These are phyloP conservation scores for Daldinia grandis DNA, from an alignment of 495 filamentous ascomycete genomes.

Conservation along the genomic window DNA sequence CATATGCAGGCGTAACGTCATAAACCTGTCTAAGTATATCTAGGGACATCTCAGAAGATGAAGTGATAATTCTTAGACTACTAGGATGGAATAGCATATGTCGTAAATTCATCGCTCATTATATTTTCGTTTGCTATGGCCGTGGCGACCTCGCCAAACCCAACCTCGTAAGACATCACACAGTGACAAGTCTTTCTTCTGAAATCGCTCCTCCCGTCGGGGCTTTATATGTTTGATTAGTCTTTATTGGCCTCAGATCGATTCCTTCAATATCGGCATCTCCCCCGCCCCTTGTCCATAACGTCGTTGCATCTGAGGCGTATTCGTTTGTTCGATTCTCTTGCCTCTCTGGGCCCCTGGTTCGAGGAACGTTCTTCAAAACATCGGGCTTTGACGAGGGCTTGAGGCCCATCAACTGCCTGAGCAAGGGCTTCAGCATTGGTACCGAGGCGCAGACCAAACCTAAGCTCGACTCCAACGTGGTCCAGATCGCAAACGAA, in stretches of 20 bases:
- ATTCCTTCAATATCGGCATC: slow-evolving; percentile 25
- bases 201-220: slow-evolving; percentile 11
- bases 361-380: slow-evolving; percentile 32
- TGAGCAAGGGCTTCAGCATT: slow-evolving; percentile 37
- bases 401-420: slow-evolving; percentile 38
- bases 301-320: slow-evolving; percentile 31
- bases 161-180: slow-evolving; percentile 10
- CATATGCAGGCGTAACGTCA: slow-evolving; percentile 1
- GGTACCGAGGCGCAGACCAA: slow-evolving; percentile 40
- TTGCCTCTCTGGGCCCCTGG: slow-evolving; percentile 3
- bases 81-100: not conserved
- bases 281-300: slow-evolving; percentile 18
- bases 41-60: not conserved
- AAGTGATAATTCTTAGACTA: not conserved
- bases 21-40: not conserved
- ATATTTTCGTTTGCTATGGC: slow-evolving; percentile 12
- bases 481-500: slow-evolving; percentile 41
- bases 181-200: slow-evolving; percentile 23
- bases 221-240: slow-evolving; percentile 6
- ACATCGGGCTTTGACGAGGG: slow-evolving; percentile 38
- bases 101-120: slow-evolving; percentile 30
- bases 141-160: not conserved
- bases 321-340: slow-evolving; percentile 20
- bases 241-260: slow-evolving; percentile 16
- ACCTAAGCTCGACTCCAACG: slow-evolving; percentile 37